These are phyloP conservation scores for Citeromyces siamensis DNA, from an alignment of 1,139 yeast genomes.

Conservation along the genomic window DNA sequence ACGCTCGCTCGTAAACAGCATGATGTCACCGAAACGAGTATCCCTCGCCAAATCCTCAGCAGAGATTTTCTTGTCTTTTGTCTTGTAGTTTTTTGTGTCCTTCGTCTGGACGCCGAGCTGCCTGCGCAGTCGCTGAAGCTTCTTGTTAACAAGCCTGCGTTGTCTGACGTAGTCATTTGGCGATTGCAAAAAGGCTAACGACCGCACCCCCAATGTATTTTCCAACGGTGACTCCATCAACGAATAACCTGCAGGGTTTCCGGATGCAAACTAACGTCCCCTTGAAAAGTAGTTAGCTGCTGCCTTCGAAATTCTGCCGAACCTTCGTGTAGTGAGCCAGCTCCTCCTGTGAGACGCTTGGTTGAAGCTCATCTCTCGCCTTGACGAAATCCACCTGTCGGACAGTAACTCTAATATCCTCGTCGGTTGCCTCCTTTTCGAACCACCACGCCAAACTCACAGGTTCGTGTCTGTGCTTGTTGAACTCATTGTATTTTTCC, in stretches of 20 bases:
- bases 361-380: conserved; percentile 60
- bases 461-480: conserved; percentile 23
- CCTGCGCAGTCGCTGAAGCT: conserved; percentile 43
- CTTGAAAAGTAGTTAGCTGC: conserved; percentile 10
- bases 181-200: conserved; percentile 15
- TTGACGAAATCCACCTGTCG: conserved; percentile 59
- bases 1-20: conserved; percentile 51
- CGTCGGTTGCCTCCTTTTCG: conserved; percentile 61
- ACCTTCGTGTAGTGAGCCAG: conserved; percentile 69
- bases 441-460: conserved; percentile 79
- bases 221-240: conserved; percentile 19
- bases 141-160: conserved; percentile 30
- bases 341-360: conserved; percentile 85
- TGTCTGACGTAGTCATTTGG: conserved; percentile 39
- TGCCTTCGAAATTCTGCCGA: conserved; percentile 63
- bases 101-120: conserved; percentile 41
- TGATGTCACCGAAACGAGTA: conserved; percentile 31
- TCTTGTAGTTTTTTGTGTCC: conserved; percentile 41
- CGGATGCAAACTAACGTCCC: background rate
- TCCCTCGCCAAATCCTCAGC: conserved; percentile 35
- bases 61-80: conserved; percentile 27
- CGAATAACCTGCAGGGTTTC: too few relatives aligned
- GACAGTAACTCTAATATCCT: conserved; percentile 62
- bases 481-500: conserved; percentile 40
- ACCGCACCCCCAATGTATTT: conserved; percentile 17